Evolutionary conservation across 2,329 filamentous ascomycete genomes (phyloP).

Genomic region (Colletotrichum chlorophyti): DNA sequence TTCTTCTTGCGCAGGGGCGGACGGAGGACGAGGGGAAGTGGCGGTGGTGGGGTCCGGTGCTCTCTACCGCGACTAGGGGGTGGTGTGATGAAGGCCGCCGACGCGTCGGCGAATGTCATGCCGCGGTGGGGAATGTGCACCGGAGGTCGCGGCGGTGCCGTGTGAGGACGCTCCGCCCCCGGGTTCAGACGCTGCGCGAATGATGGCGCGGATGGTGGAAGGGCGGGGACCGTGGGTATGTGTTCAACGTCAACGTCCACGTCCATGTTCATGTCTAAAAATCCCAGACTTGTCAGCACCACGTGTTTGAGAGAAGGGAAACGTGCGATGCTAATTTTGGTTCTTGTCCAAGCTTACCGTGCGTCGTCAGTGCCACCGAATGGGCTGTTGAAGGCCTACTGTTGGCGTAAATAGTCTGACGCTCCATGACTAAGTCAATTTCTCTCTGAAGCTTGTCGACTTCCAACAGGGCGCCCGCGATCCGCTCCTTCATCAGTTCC

Average conservation of each 20-base stretch:
- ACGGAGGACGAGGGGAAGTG: conserved; percentile 64
- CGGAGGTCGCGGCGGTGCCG: conserved; percentile 42
- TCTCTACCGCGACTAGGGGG: conserved; percentile 36
- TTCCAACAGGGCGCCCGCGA: conserved; percentile 64
- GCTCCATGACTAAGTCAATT: conserved; percentile 66
- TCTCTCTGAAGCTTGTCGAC: conserved; percentile 64
- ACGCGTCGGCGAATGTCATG: conserved; percentile 39
- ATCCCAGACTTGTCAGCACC: conserved; percentile 33
- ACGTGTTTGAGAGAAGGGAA: too few species aligned
- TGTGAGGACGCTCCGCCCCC: conserved; percentile 44
- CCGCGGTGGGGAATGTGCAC: conserved; percentile 40
- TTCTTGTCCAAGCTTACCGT: conserved; percentile 17
- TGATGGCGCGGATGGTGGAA: conserved; percentile 63
- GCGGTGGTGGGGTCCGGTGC: conserved; percentile 56
- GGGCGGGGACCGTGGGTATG: conserved; percentile 62
- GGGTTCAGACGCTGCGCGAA: conserved; percentile 62
- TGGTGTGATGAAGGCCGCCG: conserved; percentile 38
- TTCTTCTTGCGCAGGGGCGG: conserved; percentile 71
- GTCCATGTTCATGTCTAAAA: too few species aligned
- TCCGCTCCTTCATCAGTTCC: conserved; percentile 59
- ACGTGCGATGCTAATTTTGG: conserved; percentile 12
- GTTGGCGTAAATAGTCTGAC: conserved; percentile 64
- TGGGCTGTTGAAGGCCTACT: conserved; percentile 57
- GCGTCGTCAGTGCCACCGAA: conserved; percentile 39
- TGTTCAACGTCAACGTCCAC: conserved; percentile 57